Base-by-base conservation (phyloP, 2,329 filamentous ascomycete species). In the Stagonosporopsis vannaccii region DNA sequence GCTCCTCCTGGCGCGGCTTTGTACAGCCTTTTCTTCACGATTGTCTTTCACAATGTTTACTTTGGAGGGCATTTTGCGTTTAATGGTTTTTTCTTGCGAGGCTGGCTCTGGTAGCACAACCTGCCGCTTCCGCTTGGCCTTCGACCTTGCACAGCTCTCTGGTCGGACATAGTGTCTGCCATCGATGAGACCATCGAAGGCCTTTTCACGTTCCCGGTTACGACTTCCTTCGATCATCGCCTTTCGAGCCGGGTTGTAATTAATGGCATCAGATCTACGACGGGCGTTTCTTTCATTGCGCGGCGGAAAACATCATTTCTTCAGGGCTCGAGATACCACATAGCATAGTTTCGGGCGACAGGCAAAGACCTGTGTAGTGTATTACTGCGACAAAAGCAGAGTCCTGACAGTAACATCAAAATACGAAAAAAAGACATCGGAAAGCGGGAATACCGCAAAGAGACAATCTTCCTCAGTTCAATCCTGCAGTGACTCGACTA, bases 181-280 rank as follows among this genome's bases (percentile, higher is more conserved):
- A 37, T 47, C 46, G 32, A 25, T 43, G 43, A 55, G 46, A 54
- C 25, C 47, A 50, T 45, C 51, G 50, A 63, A 58, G 51, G 57
- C 51, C 37, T 60, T 66, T 62, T 65, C 60, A 65, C 46, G 54
- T 51, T 63, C 66, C 59, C 46, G 59, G 54, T 69, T 42, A 70
- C 63, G 66, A 72, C 56, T 63, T 65, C 60, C 66, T 56, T 69
- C 49, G 56, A 68, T 64, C 56, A 47, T 58, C 57, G 60, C 65
- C 63, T 66, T 72, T 54, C 59, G 59, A 66, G 58, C 42, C 65
- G 67, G 69, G 58, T 67, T 74, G 71, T 75, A 75, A 74, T 75
- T 75, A 75, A 74, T 74, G 71, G 71, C 67, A 73, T 69, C 66
- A 66, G 67, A 68, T 67, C 60, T 60, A 67, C 50, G 70, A 72